Percentiles rank a stretch among this genome's conserved stretches.
phyloP scores from a whole-genome alignment of 2,329 filamentous ascomycete species.

The Cytospora paraplurivora region DNA sequence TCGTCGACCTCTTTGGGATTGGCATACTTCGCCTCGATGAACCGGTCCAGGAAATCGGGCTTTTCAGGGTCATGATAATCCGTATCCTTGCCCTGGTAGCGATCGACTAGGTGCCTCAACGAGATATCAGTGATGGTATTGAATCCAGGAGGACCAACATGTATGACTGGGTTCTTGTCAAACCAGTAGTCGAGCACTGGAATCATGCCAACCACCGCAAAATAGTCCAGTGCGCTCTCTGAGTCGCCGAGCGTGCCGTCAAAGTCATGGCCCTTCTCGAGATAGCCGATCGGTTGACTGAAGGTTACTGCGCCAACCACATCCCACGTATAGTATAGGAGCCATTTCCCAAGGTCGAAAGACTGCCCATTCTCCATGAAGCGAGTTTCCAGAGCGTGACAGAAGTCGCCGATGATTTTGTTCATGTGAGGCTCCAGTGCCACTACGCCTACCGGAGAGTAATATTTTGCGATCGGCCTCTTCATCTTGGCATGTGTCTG shows the following conservation, averaged over 20 bases:
- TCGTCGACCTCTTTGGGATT: slow-evolving; percentile 37
- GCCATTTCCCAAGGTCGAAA: slow-evolving; percentile 12
- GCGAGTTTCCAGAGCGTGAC: slow-evolving; percentile 34
- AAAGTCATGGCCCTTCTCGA: slow-evolving; percentile 42
- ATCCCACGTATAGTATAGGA: slow-evolving; percentile 40
- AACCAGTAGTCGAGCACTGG: slow-evolving; percentile 41
- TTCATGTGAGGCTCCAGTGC: slow-evolving; percentile 39
- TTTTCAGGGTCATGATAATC: slow-evolving; percentile 32
- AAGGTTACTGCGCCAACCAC: slow-evolving; percentile 45
- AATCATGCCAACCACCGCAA: slow-evolving; percentile 34
- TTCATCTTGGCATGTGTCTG: slow-evolving; percentile 40
- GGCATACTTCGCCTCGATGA: slow-evolving; percentile 41
- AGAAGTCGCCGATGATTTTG: slow-evolving; percentile 37
- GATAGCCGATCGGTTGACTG: slow-evolving; percentile 45
- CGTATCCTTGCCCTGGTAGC: slow-evolving; percentile 36
- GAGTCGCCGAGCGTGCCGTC: slow-evolving; percentile 39
- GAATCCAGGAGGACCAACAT: slow-evolving; percentile 39
- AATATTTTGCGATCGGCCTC: slow-evolving; percentile 42
- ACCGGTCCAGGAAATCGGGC: slow-evolving; percentile 45
- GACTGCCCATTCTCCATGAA: slow-evolving; percentile 34
- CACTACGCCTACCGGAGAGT: slow-evolving; percentile 36
- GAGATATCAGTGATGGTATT: slow-evolving; percentile 36
- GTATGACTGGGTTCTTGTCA: slow-evolving; percentile 44
- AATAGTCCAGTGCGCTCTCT: slow-evolving; percentile 38
- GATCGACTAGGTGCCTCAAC: slow-evolving; percentile 36